These are phyloP conservation scores for Leccinum sublutescens DNA, from an alignment of 768 basidiomycete species.

Conservation along the genomic window DNA sequence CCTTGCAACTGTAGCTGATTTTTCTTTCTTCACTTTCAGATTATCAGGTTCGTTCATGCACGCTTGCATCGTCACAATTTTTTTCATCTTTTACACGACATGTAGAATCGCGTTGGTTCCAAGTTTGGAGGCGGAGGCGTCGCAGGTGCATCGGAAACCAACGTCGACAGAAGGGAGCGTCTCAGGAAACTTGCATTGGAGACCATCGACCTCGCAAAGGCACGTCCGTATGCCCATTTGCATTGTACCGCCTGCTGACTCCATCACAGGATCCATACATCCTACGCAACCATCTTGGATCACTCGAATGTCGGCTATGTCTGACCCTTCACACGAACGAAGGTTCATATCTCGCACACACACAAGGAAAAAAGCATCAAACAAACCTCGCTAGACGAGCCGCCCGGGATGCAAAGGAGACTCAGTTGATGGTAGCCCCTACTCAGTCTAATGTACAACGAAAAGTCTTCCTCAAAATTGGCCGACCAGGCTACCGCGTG, in stretches of 20 bases:
- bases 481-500: slow-evolving; percentile 91
- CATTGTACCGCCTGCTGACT: slow-evolving; percentile 7
- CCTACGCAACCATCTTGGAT: slow-evolving; percentile 96
- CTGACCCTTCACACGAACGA: slow-evolving; percentile 99
- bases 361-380: slow-evolving; percentile 99
- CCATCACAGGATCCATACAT: slow-evolving; percentile 87
- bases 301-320: slow-evolving; percentile 96
- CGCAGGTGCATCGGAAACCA: slow-evolving; percentile 91
- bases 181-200: slow-evolving; percentile 93
- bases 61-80: background rate
- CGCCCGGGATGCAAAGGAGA: slow-evolving; percentile 95
- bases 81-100: slow-evolving; percentile 1
- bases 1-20: slow-evolving; percentile 3
- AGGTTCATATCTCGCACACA: slow-evolving; percentile 97
- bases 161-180: slow-evolving; percentile 93
- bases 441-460: slow-evolving; percentile 76
- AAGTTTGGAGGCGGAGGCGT: slow-evolving; percentile 97
- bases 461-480: slow-evolving; percentile 97
- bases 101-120: slow-evolving; percentile 91
- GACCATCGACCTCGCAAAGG: slow-evolving; percentile 98
- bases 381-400: slow-evolving; percentile 97
- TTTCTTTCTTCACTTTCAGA: slow-evolving; percentile 39
- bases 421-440: slow-evolving; percentile 85
- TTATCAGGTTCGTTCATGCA: slow-evolving; percentile 55
- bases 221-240: slow-evolving; percentile 31